Base-by-base conservation (phyloP, 768 basidiomycete genomes). In the Mycena latifolia region DNA sequence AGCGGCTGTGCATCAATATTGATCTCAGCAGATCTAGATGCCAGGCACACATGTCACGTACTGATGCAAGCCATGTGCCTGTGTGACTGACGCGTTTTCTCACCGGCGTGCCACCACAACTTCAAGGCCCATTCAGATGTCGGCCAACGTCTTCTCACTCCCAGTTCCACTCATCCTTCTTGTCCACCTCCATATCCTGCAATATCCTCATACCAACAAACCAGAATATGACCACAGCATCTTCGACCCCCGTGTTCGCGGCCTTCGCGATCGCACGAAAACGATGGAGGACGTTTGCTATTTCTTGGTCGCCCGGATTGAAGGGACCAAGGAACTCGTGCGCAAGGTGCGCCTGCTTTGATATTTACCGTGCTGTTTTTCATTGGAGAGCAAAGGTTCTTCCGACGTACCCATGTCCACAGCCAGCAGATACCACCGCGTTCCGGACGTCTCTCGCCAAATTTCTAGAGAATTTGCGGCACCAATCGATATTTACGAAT, bases 371-470 rank as follows among this genome's bases (percentile, higher is more conserved):
- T 18, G 58, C 20, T n/a, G 47, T 48, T 20, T 33, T 14, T 31
- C 2, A 39, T 14, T 50, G 3, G 12, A 39, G 28, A 3, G 1
- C 12, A 1, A 58, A 87, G 85, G 78, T 85, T 43, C 70, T 88
- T 25, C 74, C 84, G 18, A 82, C 77, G 9, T 86, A 88, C 70
- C 87, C 87, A 7, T 88, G 87, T 71, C 53, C 69, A 61, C 81
- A 82, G 65, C 86, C 86, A n/a, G 80, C 85, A 0, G 85, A 87
- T 60, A 82, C 80, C 5, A 75, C 82, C 24, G 82, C 85, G 8
- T 89, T 86, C 73, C 81, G 86, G 18, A 82, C 82, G 1, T 83
- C 82, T 11, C 75, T 87, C 12, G 75, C 83, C 5, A 88, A 84
- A 66, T 87, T 86, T 69, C 66, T 87, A 1, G 87, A 88, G 55